Conservation (phyloP, 1,284 basidiomycete genomes). For the Tilletiopsis washingtonensis region DNA sequence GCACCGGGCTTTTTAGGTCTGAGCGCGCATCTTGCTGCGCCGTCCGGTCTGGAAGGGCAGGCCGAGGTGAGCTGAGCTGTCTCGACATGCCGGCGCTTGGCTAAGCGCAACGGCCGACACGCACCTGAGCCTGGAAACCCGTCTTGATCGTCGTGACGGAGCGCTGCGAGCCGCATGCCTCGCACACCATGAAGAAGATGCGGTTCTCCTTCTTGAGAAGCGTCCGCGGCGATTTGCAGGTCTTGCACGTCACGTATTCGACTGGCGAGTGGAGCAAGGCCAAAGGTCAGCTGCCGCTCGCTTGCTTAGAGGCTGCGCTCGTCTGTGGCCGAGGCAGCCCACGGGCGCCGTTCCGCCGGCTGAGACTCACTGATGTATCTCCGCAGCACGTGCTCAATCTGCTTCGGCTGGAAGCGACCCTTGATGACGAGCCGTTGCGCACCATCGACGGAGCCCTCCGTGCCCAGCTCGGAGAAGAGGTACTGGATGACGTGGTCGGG, state of each 20-base stretch:
- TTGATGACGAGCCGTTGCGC: conserved; percentile 88
- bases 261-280: too few relatives aligned
- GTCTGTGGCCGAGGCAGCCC: too few relatives aligned
- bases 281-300: too few relatives aligned
- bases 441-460: conserved; percentile 90
- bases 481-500: conserved; percentile 99
- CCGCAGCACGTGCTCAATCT: conserved; percentile 93
- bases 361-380: conserved; percentile 75
- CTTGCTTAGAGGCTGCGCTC: too few relatives aligned
- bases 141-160: conserved; percentile 96
- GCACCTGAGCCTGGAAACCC: conserved; percentile 98
- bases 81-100: too few relatives aligned
- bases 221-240: conserved; percentile 97
- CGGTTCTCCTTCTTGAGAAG: conserved; percentile 94
- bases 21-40: conserved; percentile 6
- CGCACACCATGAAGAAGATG: conserved; percentile 98
- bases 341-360: too few relatives aligned
- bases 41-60: conserved; percentile 7
- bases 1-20: too few relatives aligned
- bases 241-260: conserved; percentile 99
- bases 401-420: conserved; percentile 96
- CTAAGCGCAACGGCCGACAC: too few relatives aligned
- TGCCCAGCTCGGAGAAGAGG: conserved; percentile 97
- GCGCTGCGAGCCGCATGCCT: conserved; percentile 81
- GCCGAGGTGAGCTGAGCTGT: too few relatives aligned